phyloP scores from a whole-genome alignment of 140 eudicot genomes.

The Bidens hawaiensis region DNA sequence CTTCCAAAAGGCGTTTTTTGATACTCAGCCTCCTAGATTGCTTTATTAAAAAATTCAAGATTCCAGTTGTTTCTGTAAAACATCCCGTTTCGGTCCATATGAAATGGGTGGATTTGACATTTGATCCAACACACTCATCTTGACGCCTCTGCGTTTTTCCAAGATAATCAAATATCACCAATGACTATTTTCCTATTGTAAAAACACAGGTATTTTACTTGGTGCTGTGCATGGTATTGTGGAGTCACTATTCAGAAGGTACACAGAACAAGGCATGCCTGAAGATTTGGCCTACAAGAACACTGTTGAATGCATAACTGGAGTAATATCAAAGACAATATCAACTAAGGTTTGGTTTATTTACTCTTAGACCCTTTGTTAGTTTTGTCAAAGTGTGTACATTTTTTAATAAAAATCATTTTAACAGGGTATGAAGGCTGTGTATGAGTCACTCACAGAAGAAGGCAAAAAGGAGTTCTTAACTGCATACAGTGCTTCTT shows the following conservation, averaged over 20 bases:
- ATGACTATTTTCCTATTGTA: background rate
- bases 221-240: conserved; percentile 97
- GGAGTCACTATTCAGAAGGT: conserved; percentile 83
- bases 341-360: conserved; percentile 61
- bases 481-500: conserved; percentile 89
- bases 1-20: background rate
- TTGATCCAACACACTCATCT: background rate
- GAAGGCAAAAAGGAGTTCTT: conserved; percentile 79
- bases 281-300: conserved; percentile 94
- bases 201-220: conserved; percentile 67
- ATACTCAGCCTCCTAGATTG: background rate
- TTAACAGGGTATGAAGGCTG: conserved; percentile 79
- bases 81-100: background rate
- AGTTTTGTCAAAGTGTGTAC: background rate
- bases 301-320: conserved; percentile 92
- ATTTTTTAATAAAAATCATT: background rate
- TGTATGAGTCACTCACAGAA: conserved; percentile 77
- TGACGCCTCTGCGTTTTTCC: background rate
- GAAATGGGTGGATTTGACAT: background rate
- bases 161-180: background rate
- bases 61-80: background rate
- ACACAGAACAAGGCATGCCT: conserved; percentile 79
- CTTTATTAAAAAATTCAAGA: background rate
- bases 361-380: background rate
- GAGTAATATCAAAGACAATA: conserved; percentile 72